Evolutionary conservation across 257 asterid species (phyloP).

Genomic region (Plantago major): DNA sequence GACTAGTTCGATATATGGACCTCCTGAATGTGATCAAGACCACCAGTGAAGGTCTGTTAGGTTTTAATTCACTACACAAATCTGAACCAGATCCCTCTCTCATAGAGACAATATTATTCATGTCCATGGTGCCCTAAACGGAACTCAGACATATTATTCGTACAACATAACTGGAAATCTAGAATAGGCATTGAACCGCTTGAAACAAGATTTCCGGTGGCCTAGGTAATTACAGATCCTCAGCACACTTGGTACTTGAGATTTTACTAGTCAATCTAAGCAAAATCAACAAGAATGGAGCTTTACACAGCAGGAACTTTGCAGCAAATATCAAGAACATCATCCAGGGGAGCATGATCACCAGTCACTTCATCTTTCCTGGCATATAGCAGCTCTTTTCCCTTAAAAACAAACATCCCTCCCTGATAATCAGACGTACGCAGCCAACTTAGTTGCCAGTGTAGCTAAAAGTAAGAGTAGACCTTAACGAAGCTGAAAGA

Average conservation of each 20-base stretch:
- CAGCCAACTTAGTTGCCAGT: not conserved
- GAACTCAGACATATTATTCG: no score
- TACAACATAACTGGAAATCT: no score
- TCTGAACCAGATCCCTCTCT: no score
- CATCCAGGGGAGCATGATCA: constrained; percentile 84
- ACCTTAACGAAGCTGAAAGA: not conserved
- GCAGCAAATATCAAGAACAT: constrained; percentile 61
- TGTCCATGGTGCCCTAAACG: no score
- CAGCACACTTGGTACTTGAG: not conserved
- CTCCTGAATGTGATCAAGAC: no score
- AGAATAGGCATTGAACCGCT: no score
- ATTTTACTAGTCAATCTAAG: not conserved
- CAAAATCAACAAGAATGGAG: not conserved
- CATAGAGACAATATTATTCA: no score
- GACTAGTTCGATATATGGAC: no score
- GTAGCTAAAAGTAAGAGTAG: not conserved
- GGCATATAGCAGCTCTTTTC: constrained; percentile 69
- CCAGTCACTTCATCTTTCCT: constrained; percentile 93
- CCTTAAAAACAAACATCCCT: constrained; percentile 86
- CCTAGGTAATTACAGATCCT: no score
- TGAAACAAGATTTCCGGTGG: no score
- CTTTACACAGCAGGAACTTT: constrained; percentile 40
- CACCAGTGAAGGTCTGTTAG: no score
- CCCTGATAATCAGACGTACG: constrained; percentile 40
- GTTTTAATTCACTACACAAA: no score